These are phyloP conservation scores for Ustilago curta DNA, from an alignment of 1,284 basidiomycete genomes.

Conservation along the genomic window DNA sequence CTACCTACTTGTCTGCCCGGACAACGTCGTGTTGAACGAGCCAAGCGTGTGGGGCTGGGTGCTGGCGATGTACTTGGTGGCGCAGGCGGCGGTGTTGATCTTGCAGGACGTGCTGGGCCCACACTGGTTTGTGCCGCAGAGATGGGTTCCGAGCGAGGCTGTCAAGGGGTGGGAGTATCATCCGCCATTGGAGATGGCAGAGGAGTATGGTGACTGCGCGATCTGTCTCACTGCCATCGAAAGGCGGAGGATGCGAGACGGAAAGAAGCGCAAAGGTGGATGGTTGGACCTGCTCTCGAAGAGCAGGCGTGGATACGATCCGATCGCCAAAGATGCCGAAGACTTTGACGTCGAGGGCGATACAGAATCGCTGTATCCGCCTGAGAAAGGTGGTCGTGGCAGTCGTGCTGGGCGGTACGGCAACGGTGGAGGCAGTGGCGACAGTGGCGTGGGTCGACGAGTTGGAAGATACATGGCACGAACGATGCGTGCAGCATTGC, in stretches of 20 bases:
- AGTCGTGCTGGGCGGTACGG: neutral
- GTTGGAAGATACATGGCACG: conserved; percentile 5
- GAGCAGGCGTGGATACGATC: conserved; percentile 11
- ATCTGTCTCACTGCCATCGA: conserved; percentile 43
- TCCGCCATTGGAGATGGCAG: conserved; percentile 20
- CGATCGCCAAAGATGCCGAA: conserved; percentile 17
- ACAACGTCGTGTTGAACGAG: conserved; percentile 84
- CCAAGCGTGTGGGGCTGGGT: conserved; percentile 79
- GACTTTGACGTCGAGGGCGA: conserved; percentile 19
- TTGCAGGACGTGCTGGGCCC: conserved; percentile 83
- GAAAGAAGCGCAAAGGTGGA: neutral
- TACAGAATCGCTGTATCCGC: conserved; percentile 4
- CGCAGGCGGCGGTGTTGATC: conserved; percentile 78
- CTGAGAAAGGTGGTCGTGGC: conserved; percentile 8
- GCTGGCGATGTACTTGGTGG: conserved; percentile 75
- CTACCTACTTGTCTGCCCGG: conserved; percentile 83
- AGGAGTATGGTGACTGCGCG: conserved; percentile 33
- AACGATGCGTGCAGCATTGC: neutral
- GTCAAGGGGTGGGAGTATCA: conserved; percentile 39
- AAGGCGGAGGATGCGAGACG: neutral
- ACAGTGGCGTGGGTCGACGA: neutral
- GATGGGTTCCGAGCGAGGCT: conserved; percentile 27
- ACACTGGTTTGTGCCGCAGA: conserved; percentile 79
- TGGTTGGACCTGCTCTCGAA: neutral
- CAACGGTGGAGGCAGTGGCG: neutral